phyloP scores from a whole-genome alignment of 2,329 filamentous ascomycete genomes.

The Colletotrichum sp. region DNA sequence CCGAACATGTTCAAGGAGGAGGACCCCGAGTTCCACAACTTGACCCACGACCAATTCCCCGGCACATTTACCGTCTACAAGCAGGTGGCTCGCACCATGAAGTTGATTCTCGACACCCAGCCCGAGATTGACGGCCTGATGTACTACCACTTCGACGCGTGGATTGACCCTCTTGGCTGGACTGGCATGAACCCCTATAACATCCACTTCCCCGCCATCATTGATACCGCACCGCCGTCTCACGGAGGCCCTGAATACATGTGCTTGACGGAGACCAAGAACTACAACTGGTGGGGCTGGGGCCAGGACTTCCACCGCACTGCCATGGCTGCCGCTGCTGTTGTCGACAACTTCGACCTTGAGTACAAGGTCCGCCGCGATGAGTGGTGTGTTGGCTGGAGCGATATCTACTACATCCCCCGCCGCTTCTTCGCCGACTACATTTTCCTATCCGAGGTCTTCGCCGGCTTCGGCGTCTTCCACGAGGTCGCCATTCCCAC shows the following conservation, averaged over 20 bases:
- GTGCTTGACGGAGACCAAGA: conserved; percentile 24
- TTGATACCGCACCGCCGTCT: conserved; percentile 20
- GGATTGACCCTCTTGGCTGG: conserved; percentile 34
- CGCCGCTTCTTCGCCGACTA: conserved; percentile 35
- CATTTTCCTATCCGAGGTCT: conserved; percentile 31
- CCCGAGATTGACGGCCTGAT: conserved; percentile 33
- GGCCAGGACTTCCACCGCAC: conserved; percentile 21
- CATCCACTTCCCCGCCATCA: conserved; percentile 31
- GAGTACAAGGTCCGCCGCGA: conserved; percentile 26
- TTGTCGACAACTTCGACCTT: conserved; percentile 22
- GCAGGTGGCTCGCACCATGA: conserved; percentile 33
- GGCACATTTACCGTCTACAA: conserved; percentile 25
- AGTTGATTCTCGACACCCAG: conserved; percentile 30
- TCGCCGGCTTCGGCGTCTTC: conserved; percentile 27
- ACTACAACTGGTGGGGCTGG: conserved; percentile 28
- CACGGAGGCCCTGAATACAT: conserved; percentile 24
- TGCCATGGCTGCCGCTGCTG: conserved; percentile 19
- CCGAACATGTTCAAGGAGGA: conserved; percentile 22
- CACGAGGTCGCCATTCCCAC: conserved; percentile 37
- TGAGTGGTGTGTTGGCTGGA: conserved; percentile 36
- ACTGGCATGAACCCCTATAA: conserved; percentile 28
- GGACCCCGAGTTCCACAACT: conserved; percentile 23
- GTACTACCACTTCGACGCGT: conserved; percentile 38
- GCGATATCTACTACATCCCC: conserved; percentile 38
- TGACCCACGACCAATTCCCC: conserved; percentile 32